Conservation (phyloP, 257 asterid species). For the Ilex asprella region DNA sequence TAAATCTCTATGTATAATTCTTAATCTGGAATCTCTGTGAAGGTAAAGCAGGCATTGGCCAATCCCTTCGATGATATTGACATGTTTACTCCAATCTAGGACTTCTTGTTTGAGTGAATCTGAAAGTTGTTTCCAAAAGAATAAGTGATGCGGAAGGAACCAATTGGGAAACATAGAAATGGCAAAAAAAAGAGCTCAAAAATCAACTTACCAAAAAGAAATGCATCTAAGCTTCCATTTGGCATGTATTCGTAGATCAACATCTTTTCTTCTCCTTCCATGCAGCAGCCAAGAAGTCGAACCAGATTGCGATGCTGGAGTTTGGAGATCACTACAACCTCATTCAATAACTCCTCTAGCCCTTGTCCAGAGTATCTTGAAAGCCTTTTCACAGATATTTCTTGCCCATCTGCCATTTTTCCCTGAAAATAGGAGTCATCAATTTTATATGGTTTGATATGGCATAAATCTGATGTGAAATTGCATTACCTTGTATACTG, state of each 20-base stretch:
- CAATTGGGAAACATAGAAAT: not conserved
- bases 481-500: slow-evolving; percentile 23
- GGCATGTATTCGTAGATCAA: slow-evolving; percentile 39
- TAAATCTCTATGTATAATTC: slow-evolving; percentile 59
- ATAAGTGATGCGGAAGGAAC: not conserved
- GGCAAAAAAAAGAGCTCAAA: not conserved
- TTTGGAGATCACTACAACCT: slow-evolving; percentile 34
- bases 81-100: slow-evolving; percentile 46
- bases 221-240: slow-evolving; percentile 35
- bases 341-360: slow-evolving; percentile 33
- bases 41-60: slow-evolving; percentile 67
- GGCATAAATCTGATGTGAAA: not conserved
- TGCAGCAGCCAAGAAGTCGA: slow-evolving; percentile 29
- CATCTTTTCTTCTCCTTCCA: slow-evolving; percentile 30
- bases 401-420: slow-evolving; percentile 23
- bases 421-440: slow-evolving; percentile 21
- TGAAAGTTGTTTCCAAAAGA: not conserved
- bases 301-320: slow-evolving; percentile 44
- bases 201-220: slow-evolving; percentile 29
- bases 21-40: slow-evolving; percentile 58
- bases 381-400: slow-evolving; percentile 43
- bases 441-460: not conserved
- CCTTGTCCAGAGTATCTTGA: slow-evolving; percentile 36
- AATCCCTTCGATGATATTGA: slow-evolving; percentile 44
- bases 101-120: slow-evolving; percentile 12